Evolutionary conservation across 352 stramenopile species (phyloP), one percentile per base, ranked within the genome.

Genomic region (Phytophthora sp.): DNA sequence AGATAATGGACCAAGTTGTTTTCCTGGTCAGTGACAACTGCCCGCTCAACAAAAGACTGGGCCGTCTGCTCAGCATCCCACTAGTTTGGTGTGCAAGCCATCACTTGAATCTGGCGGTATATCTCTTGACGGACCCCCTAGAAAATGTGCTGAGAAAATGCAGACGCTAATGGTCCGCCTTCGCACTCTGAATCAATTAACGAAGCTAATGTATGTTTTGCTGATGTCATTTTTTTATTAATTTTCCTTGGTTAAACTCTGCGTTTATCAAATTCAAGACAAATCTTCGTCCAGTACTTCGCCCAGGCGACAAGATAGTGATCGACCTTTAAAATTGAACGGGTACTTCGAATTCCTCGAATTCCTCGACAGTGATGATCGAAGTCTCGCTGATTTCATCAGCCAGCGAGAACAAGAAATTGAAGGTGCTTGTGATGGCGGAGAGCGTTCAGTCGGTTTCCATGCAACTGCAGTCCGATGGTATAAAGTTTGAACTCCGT

Each of bases 41-140:
- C n/a, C n/a, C n/a, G 45, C 33, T 57, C 4, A 64, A 57, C 57
- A 64, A 57, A 21, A 49, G n/a, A n/a, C n/a, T n/a, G n/a, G n/a
- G n/a, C n/a, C 33, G 44, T 20, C 30, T 64, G 8, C 4, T 64
- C 11, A 21, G 24, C n/a, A n/a, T 51, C 5, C 27, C 57, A 11
- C 35, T 57, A 16, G 27, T 57, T 2, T 35, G 26, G 15, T 65
- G 45, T 7, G 35, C 57, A 18, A 57, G 57, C 1, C 57, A 57
- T 29, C 36, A 27, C n/a, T 13, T 52, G 11, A 58, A 65, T 49
- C n/a, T 58, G 24, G 26, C 35, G 20, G 29, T 54, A 16, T 47
- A 39, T 5, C 5, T 63, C 7, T 35, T 61, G 41, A 53, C 39
- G 12, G 41, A 35, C 3, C 11, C 53, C 9, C 2, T 61, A 11